A percentile compares a stretch with the other conserved stretches of the same genome.
Evolutionary conservation across 2,329 filamentous ascomycete genomes (phyloP).

Genomic region (Penicillium sp.): DNA sequence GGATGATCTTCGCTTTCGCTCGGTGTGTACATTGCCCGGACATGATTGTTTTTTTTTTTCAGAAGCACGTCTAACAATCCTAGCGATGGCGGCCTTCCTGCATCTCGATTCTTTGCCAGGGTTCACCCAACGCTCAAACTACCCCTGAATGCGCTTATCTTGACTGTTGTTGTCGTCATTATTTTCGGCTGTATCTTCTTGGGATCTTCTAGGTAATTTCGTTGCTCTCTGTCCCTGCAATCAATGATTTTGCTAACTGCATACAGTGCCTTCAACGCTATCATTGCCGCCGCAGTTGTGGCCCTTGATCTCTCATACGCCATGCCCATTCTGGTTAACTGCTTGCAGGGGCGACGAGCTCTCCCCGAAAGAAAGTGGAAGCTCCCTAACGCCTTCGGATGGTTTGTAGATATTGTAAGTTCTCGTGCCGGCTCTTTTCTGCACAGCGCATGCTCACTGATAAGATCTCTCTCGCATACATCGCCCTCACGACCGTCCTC

Average conservation of each 20-base stretch:
- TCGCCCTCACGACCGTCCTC: constrained; percentile 69
- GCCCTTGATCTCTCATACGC: constrained; percentile 73
- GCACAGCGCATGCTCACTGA: constrained; percentile 8
- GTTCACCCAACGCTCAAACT: constrained; percentile 65
- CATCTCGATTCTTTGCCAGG: constrained; percentile 61
- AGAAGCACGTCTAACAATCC: neutral
- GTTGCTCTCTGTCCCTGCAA: no score
- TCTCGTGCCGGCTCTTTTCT: neutral
- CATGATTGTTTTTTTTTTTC: neutral
- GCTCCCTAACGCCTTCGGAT: constrained; percentile 58
- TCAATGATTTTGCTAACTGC: neutral
- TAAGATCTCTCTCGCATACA: constrained; percentile 62
- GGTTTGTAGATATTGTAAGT: constrained; percentile 60
- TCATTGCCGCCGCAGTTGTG: constrained; percentile 71
- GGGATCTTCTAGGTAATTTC: constrained; percentile 54
- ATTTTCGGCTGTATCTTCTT: constrained; percentile 72
- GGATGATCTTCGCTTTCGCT: constrained; percentile 42
- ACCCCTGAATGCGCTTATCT: constrained; percentile 66
- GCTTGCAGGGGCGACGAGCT: constrained; percentile 65
- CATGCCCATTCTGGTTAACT: constrained; percentile 72
- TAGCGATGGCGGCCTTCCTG: constrained; percentile 68
- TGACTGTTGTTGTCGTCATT: constrained; percentile 64
- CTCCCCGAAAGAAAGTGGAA: constrained; percentile 64
- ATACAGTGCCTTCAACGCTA: constrained; percentile 68
- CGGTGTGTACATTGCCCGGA: constrained; percentile 24